A percentile compares a stretch with the other conserved stretches of the same genome.
phyloP scores from a whole-genome alignment of 257 asterid species.

The Fraxinus pennsylvanica region DNA sequence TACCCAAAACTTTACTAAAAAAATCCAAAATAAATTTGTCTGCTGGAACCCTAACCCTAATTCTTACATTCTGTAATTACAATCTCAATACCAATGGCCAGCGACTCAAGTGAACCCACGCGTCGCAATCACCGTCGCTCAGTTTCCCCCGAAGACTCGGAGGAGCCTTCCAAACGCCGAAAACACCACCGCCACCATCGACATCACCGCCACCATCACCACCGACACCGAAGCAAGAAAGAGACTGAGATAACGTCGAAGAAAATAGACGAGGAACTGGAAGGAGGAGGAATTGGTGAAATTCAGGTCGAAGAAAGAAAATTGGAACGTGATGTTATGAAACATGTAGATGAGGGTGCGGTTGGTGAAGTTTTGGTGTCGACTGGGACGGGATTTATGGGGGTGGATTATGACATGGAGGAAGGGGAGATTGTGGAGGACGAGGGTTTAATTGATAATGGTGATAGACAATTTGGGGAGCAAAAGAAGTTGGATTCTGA shows the following conservation, averaged over 20 bases:
- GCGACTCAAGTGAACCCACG: slow-evolving; percentile 61
- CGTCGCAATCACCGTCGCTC: slow-evolving; percentile 75
- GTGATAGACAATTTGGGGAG: slow-evolving; percentile 30
- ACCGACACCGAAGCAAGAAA: slow-evolving; percentile 58
- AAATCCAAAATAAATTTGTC: slow-evolving; percentile 2
- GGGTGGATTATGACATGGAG: slow-evolving; percentile 87
- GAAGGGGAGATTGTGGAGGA: slow-evolving; percentile 97
- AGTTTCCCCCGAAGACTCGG: slow-evolving; percentile 56
- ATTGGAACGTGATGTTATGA: slow-evolving; percentile 22
- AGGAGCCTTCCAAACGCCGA: slow-evolving; percentile 77
- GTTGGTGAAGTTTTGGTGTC: slow-evolving; percentile 34
- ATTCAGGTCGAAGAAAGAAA: slow-evolving; percentile 28
- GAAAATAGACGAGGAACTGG: slow-evolving; percentile 32
- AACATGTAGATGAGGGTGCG: slow-evolving; percentile 32
- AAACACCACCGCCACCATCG: slow-evolving; percentile 77
- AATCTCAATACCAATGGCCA: slow-evolving; percentile 45
- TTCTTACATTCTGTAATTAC: slow-evolving; percentile 31
- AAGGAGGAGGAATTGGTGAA: slow-evolving; percentile 30
- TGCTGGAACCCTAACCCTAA: slow-evolving; percentile 39
- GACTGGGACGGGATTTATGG: slow-evolving; percentile 37
- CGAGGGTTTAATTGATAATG: slow-evolving; percentile 33
- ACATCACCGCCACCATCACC: slow-evolving; percentile 54
- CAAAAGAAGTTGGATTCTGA: slow-evolving; percentile 42
- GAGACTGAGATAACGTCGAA: slow-evolving; percentile 35
- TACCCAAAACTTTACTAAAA: not conserved